Evolutionary conservation across 2,329 filamentous ascomycete species (phyloP).

Genomic region (Pyricularia sp.): DNA sequence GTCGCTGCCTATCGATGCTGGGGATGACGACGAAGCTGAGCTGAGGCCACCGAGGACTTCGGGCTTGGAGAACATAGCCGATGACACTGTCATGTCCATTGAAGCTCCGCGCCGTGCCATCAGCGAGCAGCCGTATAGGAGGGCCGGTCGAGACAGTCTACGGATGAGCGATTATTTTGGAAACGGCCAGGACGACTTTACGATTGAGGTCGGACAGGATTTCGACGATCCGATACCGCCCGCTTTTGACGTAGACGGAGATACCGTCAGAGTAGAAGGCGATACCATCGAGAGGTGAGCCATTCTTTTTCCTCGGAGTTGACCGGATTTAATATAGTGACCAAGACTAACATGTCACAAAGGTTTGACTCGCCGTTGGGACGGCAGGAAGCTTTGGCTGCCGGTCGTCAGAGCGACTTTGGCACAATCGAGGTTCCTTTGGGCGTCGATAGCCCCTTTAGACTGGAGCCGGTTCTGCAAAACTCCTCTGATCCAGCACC

Average conservation of each 20-base stretch:
- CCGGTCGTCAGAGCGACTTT: conserved; percentile 38
- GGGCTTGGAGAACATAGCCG: conserved; percentile 43
- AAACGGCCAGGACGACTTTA: conserved; percentile 18
- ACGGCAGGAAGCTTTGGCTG: conserved; percentile 25
- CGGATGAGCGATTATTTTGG: conserved; percentile 43
- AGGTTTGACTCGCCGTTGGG: conserved; percentile 29
- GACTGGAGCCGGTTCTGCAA: conserved; percentile 27
- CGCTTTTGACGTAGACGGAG: conserved; percentile 28
- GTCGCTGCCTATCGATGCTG: conserved; percentile 42
- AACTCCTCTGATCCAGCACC: conserved; percentile 5
- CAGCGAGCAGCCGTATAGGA: conserved; percentile 34
- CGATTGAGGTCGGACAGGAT: conserved; percentile 27
- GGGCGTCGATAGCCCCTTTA: conserved; percentile 40
- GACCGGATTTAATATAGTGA: not conserved
- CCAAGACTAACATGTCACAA: not conserved
- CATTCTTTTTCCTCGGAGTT: not conserved
- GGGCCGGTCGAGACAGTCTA: conserved; percentile 43
- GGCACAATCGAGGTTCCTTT: conserved; percentile 37
- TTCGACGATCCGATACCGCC: conserved; percentile 11
- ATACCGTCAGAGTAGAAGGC: conserved; percentile 23
- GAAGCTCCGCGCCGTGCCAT: conserved; percentile 46
- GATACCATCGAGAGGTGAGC: conserved; percentile 33
- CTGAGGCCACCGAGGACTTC: conserved; percentile 44
- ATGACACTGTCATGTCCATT: conserved; percentile 48
- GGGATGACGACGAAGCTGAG: conserved; percentile 40